Evolutionary conservation across 768 basidiomycete genomes (phyloP).

Genomic region (Pleurotus platypus): DNA sequence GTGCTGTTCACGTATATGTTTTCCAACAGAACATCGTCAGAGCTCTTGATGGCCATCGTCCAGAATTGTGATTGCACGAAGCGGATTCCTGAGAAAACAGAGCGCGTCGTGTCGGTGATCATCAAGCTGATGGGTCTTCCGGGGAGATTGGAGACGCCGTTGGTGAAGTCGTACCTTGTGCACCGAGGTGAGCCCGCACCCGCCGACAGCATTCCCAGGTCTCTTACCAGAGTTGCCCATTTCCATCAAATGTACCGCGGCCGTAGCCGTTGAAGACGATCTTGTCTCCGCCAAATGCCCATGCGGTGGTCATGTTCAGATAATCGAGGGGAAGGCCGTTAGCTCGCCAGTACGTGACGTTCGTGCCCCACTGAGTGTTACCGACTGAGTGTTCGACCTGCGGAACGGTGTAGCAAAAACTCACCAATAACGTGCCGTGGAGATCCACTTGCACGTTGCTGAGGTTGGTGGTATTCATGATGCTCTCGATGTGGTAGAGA

Average conservation of each 20-base stretch:
- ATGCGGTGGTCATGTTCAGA: slow-evolving; percentile 32
- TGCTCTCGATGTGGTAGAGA: slow-evolving; percentile 29
- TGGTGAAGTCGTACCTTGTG: slow-evolving; percentile 31
- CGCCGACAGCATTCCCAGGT: no score
- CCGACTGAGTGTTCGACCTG: no score
- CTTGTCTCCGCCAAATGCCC: slow-evolving; percentile 30
- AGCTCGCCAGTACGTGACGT: slow-evolving; percentile 33
- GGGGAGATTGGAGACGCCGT: slow-evolving; percentile 32
- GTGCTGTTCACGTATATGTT: slow-evolving; percentile 38
- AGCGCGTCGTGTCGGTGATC: slow-evolving; percentile 31
- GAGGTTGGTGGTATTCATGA: slow-evolving; percentile 29
- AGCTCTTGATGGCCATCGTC: slow-evolving; percentile 32
- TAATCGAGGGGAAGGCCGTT: slow-evolving; percentile 30
- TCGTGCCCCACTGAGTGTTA: slow-evolving; percentile 31
- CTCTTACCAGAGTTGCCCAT: slow-evolving; percentile 34
- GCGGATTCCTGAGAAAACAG: slow-evolving; percentile 29
- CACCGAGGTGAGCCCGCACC: no score
- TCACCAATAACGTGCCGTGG: slow-evolving; percentile 29
- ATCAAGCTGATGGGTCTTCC: slow-evolving; percentile 33
- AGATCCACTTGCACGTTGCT: slow-evolving; percentile 29
- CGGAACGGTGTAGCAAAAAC: neutral
- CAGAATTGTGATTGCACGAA: slow-evolving; percentile 40
- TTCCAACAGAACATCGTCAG: slow-evolving; percentile 30
- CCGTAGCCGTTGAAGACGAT: slow-evolving; percentile 26
- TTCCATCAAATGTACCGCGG: slow-evolving; percentile 35